Base-by-base conservation (phyloP, 805 yeast genomes). In the Ogataea wickerhamii region DNA sequence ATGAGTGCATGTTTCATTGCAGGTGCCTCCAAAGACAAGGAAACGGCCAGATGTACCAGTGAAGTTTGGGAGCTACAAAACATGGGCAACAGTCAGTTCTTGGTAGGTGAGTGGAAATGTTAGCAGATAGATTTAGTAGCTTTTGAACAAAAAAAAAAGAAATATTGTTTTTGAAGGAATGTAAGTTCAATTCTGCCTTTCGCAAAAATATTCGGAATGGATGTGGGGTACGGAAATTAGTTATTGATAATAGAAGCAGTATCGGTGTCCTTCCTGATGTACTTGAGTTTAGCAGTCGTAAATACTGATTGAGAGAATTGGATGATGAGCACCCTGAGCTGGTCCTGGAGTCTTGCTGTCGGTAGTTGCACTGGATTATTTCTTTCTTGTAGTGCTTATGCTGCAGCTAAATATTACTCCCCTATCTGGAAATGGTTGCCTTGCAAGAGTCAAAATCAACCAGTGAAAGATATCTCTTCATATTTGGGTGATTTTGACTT, bases 1-100 rank as follows among this genome's bases (percentile, higher is more conserved):
- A 38, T 38, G 41, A 38, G 41, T 28, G 41, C 41, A 12, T 38
- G 41, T 28, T 38, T 38, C 20, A 33, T 38, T 21, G 41, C 41
- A 2, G 41, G 41, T 3, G 41, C 41, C 12, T 20, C 34, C 13
- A 22, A 33, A 21, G 29, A 32, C 26, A 26, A 18, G 11, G 41
- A 38, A 18, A 23, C 21, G 2, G 41, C 37, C 10, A 18, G n/a
- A 13, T 38, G 41, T 25, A 33, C 41, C 6, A 38, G 41, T 14
- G 41, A 38, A 26, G 34, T 38, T 17, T 38, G 41, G 41, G 41
- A 38, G 26, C 16, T 38, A n/a, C 37, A 28, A 21, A 38, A 38
- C 20, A 38, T 38, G 41, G 33, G 34, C 19, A 38, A 38, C 41
- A 38, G 41, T 24, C 41, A 38, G 26, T 38, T 28, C 18, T 24